Base-by-base conservation (phyloP, 2,329 filamentous ascomycete genomes). In the Pseudogymnoascus sp. region DNA sequence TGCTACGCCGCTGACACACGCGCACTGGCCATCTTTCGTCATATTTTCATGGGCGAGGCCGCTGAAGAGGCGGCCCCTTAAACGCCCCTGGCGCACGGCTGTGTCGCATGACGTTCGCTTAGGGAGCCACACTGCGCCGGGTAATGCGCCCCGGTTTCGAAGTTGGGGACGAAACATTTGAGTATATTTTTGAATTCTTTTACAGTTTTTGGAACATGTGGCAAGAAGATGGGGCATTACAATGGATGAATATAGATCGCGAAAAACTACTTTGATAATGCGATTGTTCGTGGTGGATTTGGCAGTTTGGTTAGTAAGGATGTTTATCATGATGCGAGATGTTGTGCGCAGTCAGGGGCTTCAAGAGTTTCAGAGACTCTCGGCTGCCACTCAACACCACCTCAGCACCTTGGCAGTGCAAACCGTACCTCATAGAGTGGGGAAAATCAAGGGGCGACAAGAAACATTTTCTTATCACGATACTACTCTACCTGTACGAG, bases 1-100 rank as follows among this genome's bases (percentile, higher is more conserved):
- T 56, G 49, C 49, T 56, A 56, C 49, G 49, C 16, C 49, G 28
- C 49, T 56, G 49, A 56, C 34, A 56, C 49, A 56, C 49, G 49
- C 49, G 25, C 49, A 56, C 49, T 56, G 49, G 28, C 49, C 49
- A 5, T 56, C 28, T 34, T 36, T 21, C 49, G 49, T 56, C 28
- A 56, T 56, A 56, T 56, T 34, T 56, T 21, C 49, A 56, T 34
- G 49, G 49, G 28, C 9, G 9, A 56, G 49, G 49, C n/a, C 49
- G 49, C 49, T 56, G 28, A 18, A 56, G 16, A 21, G 49, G 28
- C n/a, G 49, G 49, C 49, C 49, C 49, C 49, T 56, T 56, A 56
- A 34, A 56, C 49, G 28, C 49, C 49, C 49, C 49, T 56, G 49
- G 49, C 49, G 49, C 49, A 56, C 49, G 49, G 28, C 28, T 56